phyloP scores from a whole-genome alignment of 306 rosid species.

The Vigna trinervia region DNA sequence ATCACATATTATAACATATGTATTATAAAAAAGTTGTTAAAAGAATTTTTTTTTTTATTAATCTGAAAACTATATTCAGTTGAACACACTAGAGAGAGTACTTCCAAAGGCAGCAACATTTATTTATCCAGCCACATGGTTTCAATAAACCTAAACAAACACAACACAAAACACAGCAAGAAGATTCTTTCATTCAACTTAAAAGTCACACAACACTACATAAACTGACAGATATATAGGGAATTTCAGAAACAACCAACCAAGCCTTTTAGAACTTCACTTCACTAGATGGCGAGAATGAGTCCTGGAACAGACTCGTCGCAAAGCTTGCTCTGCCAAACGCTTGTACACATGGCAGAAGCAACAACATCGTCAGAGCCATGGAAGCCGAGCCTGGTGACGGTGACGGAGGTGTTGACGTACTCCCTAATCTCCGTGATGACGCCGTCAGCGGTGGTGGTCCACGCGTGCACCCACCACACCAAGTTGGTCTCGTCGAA shows the following conservation, averaged over 20 bases:
- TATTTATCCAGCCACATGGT: not conserved
- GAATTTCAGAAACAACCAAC: not conserved
- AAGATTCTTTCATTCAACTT: not conserved
- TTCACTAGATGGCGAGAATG: slow-evolving; percentile 60
- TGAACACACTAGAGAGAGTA: too few relatives aligned
- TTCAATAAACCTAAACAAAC: not conserved
- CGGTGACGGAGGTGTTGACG: slow-evolving; percentile 71
- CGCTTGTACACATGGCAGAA: slow-evolving; percentile 50
- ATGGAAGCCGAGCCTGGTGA: slow-evolving; percentile 53
- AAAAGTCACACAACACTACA: not conserved
- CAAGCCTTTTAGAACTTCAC: not conserved
- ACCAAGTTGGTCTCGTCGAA: slow-evolving; percentile 49
- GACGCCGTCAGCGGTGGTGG: slow-evolving; percentile 51
- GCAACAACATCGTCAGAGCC: not conserved
- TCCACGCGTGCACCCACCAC: slow-evolving; percentile 92
- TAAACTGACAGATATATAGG: not conserved
- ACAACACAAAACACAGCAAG: not conserved
- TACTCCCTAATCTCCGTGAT: slow-evolving; percentile 79
- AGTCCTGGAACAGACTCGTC: slow-evolving; percentile 70
- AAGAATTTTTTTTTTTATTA: too few relatives aligned
- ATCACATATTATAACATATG: too few relatives aligned
- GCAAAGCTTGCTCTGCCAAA: slow-evolving; percentile 77
- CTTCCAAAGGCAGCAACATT: too few relatives aligned
- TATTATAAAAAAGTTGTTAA: too few relatives aligned
- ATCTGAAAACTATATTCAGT: too few relatives aligned